A percentile compares a stretch with the other conserved stretches of the same genome.
phyloP scores from a whole-genome alignment of 2,329 filamentous ascomycete genomes.

The Alternaria sp. region DNA sequence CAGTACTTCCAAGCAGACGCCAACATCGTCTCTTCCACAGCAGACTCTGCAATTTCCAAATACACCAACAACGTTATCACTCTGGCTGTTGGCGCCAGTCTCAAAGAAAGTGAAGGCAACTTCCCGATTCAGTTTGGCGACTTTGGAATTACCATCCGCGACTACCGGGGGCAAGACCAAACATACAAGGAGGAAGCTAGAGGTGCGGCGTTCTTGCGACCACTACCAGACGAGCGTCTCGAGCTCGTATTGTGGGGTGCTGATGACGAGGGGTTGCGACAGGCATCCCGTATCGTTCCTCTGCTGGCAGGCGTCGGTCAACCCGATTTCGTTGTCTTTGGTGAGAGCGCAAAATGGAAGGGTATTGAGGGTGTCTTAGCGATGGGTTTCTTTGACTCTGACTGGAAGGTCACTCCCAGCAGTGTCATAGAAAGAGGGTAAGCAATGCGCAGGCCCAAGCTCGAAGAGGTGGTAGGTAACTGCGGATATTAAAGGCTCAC shows the following conservation, averaged over 20 bases:
- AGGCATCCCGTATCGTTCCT: constrained; percentile 61
- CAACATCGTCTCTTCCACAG: constrained; percentile 39
- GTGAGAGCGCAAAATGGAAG: constrained; percentile 55
- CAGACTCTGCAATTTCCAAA: background rate
- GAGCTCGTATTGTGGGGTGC: constrained; percentile 64
- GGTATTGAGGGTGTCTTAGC: constrained; percentile 60
- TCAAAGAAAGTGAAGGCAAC: constrained; percentile 24
- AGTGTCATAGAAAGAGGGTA: constrained; percentile 47
- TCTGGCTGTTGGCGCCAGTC: constrained; percentile 37
- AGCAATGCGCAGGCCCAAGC: background rate
- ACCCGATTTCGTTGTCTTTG: constrained; percentile 63
- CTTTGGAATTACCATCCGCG: constrained; percentile 25
- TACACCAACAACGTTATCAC: constrained; percentile 56
- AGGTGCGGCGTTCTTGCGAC: constrained; percentile 60
- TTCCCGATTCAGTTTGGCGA: constrained; percentile 41
- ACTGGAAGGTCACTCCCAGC: constrained; percentile 58
- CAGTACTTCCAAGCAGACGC: constrained; percentile 65
- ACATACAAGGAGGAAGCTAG: constrained; percentile 46
- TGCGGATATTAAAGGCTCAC: background rate
- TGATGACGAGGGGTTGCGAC: constrained; percentile 54
- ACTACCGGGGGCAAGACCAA: constrained; percentile 26
- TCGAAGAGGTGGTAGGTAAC: background rate
- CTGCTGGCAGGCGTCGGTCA: constrained; percentile 63
- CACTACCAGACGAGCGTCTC: constrained; percentile 54
- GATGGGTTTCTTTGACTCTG: constrained; percentile 62